A percentile compares a stretch with the other conserved stretches of the same genome.
These are phyloP conservation scores for Tephrocybe sp. DNA, from an alignment of 768 basidiomycete genomes.

Conservation along the genomic window DNA sequence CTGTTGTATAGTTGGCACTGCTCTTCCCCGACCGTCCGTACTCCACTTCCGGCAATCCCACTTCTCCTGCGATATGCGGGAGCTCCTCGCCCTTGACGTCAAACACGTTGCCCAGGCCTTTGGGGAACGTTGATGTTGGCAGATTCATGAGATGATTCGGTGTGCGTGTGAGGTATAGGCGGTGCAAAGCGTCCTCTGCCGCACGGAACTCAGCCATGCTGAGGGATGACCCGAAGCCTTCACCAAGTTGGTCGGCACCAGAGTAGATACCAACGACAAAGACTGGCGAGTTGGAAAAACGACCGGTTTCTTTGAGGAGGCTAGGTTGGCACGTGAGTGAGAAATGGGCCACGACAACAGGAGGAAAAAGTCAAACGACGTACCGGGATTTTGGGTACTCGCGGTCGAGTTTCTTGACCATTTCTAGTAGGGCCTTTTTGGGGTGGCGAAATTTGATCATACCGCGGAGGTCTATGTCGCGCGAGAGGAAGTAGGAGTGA, in stretches of 20 bases:
- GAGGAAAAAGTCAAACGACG: background rate
- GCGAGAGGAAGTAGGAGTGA: slow-evolving; percentile 83
- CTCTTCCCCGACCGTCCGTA: slow-evolving; percentile 70
- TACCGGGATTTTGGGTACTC: slow-evolving; percentile 72
- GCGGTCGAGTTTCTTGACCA: slow-evolving; percentile 65
- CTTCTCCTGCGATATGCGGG: slow-evolving; percentile 49
- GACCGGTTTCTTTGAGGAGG: slow-evolving; percentile 89
- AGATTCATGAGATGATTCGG: slow-evolving; percentile 67
- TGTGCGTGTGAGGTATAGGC: slow-evolving; percentile 78
- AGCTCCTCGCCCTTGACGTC: slow-evolving; percentile 37
- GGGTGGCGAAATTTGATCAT: slow-evolving; percentile 85
- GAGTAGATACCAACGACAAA: slow-evolving; percentile 96
- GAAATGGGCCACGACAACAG: background rate
- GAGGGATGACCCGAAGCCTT: slow-evolving; percentile 90
- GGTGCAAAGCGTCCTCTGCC: slow-evolving; percentile 80
- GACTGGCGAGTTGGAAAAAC: slow-evolving; percentile 84
- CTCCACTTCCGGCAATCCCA: slow-evolving; percentile 63
- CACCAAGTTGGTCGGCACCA: slow-evolving; percentile 80
- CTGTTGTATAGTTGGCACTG: slow-evolving; percentile 10
- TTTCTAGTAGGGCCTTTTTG: slow-evolving; percentile 70
- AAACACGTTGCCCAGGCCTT: slow-evolving; percentile 52
- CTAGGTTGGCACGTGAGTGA: slow-evolving; percentile 36
- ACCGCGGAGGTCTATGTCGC: slow-evolving; percentile 74
- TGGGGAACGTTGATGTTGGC: slow-evolving; percentile 73
- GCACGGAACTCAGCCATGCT: slow-evolving; percentile 95